A percentile compares a stretch with the other conserved stretches of the same genome.
phyloP scores from a whole-genome alignment of 768 basidiomycete species.

The Suillus ampliporus region DNA sequence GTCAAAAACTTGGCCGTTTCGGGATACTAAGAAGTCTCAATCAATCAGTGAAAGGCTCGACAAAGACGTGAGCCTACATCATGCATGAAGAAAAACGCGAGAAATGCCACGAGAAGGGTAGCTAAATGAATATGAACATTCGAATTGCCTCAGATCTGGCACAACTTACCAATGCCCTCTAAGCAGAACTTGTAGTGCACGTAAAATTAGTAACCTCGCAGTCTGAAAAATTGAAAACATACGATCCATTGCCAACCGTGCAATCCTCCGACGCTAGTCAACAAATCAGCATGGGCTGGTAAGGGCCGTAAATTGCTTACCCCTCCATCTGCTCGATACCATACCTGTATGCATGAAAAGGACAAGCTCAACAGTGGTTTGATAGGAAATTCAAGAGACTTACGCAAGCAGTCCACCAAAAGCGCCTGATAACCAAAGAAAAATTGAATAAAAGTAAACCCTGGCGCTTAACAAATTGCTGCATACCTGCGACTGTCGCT shows the following conservation, averaged over 20 bases:
- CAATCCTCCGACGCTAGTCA: conserved; percentile 28
- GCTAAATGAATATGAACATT: conserved; percentile 17
- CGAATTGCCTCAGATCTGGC: not conserved
- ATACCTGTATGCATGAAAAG: conserved; percentile 31
- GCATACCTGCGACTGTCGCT: conserved; percentile 56
- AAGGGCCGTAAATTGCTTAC: conserved; percentile 18
- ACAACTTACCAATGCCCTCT: conserved; percentile 32
- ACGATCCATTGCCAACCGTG: conserved; percentile 47
- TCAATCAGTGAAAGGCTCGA: not conserved
- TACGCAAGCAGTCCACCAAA: conserved; percentile 57
- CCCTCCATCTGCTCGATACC: conserved; percentile 41
- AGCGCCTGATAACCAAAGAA: conserved; percentile 31
- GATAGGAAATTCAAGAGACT: conserved; percentile 18
- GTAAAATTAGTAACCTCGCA: conserved; percentile 14
- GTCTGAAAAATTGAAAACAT: conserved; percentile 15
- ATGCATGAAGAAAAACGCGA: conserved; percentile 55
- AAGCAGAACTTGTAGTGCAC: conserved; percentile 33
- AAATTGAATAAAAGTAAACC: not conserved
- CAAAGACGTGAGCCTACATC: conserved; percentile 43
- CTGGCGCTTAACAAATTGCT: not conserved
- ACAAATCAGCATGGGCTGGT: not conserved
- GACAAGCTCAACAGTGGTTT: not conserved
- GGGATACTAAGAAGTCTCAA: conserved; percentile 47
- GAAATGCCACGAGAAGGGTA: conserved; percentile 24
- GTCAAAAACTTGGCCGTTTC: conserved; percentile 63